Conservation (phyloP, 176 grass and related monocot species). For the Triticum urartu region DNA sequence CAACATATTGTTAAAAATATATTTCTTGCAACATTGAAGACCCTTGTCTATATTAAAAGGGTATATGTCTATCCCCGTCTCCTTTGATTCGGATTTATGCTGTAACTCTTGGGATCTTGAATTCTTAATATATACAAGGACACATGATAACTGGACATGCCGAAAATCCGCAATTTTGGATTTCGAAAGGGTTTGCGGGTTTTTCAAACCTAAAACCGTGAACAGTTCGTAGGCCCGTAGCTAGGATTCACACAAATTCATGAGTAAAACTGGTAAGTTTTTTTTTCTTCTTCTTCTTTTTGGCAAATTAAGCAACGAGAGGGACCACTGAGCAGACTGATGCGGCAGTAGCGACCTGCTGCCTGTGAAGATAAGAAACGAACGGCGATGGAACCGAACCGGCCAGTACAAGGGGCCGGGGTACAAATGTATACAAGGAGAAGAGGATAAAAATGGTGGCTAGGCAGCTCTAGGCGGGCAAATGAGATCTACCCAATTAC, state of each 20-base stretch:
- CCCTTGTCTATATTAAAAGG: no score
- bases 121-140: no score
- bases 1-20: no score
- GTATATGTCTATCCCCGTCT: no score
- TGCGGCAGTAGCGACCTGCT: not conserved
- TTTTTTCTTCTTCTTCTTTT: no score
- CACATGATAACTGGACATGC: no score
- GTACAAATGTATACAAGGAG: not conserved
- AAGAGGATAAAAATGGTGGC: not conserved
- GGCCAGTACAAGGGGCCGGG: not conserved
- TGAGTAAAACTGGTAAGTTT: not conserved
- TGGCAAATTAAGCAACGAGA: not conserved
- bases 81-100: not conserved
- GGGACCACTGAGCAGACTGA: not conserved
- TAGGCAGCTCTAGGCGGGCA: not conserved
- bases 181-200: not conserved
- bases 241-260: no score
- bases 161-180: not conserved
- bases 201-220: not conserved
- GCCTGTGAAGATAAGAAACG: not conserved
- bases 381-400: slow-evolving; percentile 2
- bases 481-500: not conserved
- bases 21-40: no score
- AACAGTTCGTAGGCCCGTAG: no score
- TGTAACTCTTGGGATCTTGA: not conserved